Conservation (phyloP, 2,329 filamentous ascomycete genomes). For the Cladosporium oxysporum region DNA sequence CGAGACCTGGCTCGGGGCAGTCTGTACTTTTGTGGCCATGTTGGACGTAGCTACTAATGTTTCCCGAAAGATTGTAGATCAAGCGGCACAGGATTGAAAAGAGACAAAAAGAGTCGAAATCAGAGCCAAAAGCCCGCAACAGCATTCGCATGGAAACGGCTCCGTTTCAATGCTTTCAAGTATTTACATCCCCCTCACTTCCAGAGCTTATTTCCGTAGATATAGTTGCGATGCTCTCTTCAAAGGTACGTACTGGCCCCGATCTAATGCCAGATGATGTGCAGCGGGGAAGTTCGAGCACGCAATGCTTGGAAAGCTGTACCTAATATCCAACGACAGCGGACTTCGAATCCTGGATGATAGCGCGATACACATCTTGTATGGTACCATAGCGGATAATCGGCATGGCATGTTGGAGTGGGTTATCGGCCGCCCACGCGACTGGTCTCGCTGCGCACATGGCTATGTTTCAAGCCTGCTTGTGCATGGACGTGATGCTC, state of each 20-base stretch:
- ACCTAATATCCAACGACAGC: conserved; percentile 1
- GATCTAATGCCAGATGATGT: not conserved
- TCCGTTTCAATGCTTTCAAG: not conserved
- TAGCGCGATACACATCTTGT: not conserved
- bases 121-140: not conserved
- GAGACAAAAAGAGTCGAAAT: not conserved
- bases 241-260: conserved; percentile 6
- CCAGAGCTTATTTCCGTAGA: not conserved
- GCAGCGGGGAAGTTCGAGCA: not conserved
- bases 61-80: not conserved
- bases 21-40: conserved; percentile 16
- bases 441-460: not conserved
- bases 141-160: not conserved
- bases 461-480: not conserved
- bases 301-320: conserved; percentile 6
- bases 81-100: not conserved
- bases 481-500: not conserved
- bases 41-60: not conserved
- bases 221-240: not conserved
- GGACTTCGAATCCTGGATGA: not conserved
- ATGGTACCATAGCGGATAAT: not conserved
- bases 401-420: not conserved
- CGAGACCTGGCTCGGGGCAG: not conserved
- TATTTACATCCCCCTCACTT: not conserved
- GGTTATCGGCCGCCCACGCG: not conserved